Base-by-base conservation (phyloP, 371 early-diverging fungal species). In the Mucor indicus region DNA sequence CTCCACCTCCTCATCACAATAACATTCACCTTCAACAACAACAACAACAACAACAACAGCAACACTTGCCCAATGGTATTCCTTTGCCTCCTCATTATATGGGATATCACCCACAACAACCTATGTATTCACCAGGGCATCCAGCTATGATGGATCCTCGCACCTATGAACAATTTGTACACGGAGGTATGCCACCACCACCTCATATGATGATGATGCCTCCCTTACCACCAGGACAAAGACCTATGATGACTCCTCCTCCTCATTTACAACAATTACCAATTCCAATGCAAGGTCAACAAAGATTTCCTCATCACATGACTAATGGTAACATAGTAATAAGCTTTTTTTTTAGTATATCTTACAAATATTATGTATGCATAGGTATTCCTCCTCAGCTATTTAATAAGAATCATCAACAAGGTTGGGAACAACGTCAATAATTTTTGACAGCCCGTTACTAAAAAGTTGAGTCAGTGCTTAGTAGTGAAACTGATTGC, bases 341-440 rank as follows among this genome's bases (percentile, higher is more conserved):
- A 59, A 54, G 55, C 39, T 57, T 31, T 22, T 33, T 41, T 1
- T 23, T n/a, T n/a, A n/a, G n/a, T n/a, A n/a, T n/a, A n/a, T n/a
- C n/a, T n/a, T n/a, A n/a, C n/a, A n/a, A n/a, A n/a, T n/a, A n/a
- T n/a, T n/a, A n/a, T n/a, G n/a, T n/a, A n/a, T n/a, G n/a, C n/a
- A n/a, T 44, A 55, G 67, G 64, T 29, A 46, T 66, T 15, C 71
- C 71, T 40, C 71, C 64, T 30, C 69, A 65, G 27, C 22, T 71
- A 46, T 60, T 64, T 37, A 56, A 56, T 10, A 70, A 70, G 38
- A 64, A 53, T 21, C 67, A n/a, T n/a, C n/a, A n/a, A n/a, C n/a
- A 62, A 57, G 62, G 62, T 21, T 71, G 71, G 71, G 67, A 71
- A 35, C 54, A 50, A 13, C 71, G 33, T 64, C 54, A 59, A 44